A percentile compares a stretch with the other conserved stretches of the same genome.
These are phyloP conservation scores for Coemansia umbellata DNA, from an alignment of 192 early-diverging fungal species.

Conservation along the genomic window DNA sequence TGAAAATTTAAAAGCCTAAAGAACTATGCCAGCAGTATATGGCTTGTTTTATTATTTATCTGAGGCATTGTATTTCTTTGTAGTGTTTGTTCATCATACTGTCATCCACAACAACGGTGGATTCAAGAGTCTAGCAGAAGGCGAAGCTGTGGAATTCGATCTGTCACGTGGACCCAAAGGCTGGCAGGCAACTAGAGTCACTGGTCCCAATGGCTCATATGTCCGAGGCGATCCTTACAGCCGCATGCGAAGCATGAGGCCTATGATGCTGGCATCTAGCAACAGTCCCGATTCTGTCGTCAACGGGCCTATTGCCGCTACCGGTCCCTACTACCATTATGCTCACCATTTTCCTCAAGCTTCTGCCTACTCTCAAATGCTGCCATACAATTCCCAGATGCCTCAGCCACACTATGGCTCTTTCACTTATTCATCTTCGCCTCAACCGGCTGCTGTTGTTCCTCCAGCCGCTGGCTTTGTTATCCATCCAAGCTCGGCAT, in stretches of 20 bases:
- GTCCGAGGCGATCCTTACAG: slow-evolving; percentile 76
- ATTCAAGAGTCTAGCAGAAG: slow-evolving; percentile 72
- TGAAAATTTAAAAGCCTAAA: background rate
- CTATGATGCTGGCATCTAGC: background rate
- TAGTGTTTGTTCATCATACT: slow-evolving; percentile 78
- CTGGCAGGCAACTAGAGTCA: slow-evolving; percentile 75
- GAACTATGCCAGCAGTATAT: background rate
- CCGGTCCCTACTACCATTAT: slow-evolving; percentile 10
- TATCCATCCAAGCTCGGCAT: background rate
- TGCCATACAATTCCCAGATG: slow-evolving; percentile 18
- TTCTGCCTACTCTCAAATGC: slow-evolving; percentile 16
- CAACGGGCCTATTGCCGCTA: background rate
- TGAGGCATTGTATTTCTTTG: background rate
- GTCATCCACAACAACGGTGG: slow-evolving; percentile 72
- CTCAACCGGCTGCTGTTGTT: background rate
- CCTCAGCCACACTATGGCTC: slow-evolving; percentile 20
- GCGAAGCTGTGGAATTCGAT: slow-evolving; percentile 66
- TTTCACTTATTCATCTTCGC: slow-evolving; percentile 11
- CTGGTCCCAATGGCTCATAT: slow-evolving; percentile 64
- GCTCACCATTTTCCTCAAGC: slow-evolving; percentile 17
- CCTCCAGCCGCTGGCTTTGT: slow-evolving; percentile 9
- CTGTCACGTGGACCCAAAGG: slow-evolving; percentile 73
- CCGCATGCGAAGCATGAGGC: slow-evolving; percentile 18
- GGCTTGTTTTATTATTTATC: background rate
- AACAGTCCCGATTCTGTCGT: slow-evolving; percentile 3